Conservation (phyloP, 306 rosid genomes). For the Ammopiptanthus mongolicus region DNA sequence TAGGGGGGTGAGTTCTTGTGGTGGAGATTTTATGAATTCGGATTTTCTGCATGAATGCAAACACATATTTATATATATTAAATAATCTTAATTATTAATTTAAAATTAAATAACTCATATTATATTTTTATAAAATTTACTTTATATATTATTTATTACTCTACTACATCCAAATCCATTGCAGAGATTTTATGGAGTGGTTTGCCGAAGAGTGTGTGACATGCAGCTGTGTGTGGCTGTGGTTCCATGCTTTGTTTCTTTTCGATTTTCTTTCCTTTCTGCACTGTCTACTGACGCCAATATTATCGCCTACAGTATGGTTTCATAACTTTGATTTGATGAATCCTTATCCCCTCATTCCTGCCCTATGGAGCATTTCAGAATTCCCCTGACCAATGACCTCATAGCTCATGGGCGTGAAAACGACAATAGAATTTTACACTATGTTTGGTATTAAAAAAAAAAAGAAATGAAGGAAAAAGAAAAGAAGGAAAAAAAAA, state of each 20-base stretch:
- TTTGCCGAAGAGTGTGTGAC: conserved; percentile 9
- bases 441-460: no score
- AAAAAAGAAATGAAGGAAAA: no score
- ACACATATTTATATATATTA: no score
- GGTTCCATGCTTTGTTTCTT: neutral
- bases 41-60: no score
- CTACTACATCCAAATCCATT: no score
- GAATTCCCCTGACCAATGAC: neutral
- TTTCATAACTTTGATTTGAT: neutral
- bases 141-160: no score
- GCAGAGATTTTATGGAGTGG: conserved; percentile 20
- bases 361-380: neutral
- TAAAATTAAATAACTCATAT: no score
- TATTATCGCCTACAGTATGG: neutral
- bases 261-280: neutral
- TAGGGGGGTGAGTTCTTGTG: conserved; percentile 35
- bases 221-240: conserved; percentile 12
- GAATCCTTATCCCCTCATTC: neutral
- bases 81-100: no score
- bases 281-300: neutral
- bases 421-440: neutral
- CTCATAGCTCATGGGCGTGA: neutral
- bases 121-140: no score
- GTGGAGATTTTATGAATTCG: conserved; percentile 29
- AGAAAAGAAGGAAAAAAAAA: no score